Base-by-base conservation (phyloP, 768 basidiomycete genomes). In the Antrodiella citrinella region DNA sequence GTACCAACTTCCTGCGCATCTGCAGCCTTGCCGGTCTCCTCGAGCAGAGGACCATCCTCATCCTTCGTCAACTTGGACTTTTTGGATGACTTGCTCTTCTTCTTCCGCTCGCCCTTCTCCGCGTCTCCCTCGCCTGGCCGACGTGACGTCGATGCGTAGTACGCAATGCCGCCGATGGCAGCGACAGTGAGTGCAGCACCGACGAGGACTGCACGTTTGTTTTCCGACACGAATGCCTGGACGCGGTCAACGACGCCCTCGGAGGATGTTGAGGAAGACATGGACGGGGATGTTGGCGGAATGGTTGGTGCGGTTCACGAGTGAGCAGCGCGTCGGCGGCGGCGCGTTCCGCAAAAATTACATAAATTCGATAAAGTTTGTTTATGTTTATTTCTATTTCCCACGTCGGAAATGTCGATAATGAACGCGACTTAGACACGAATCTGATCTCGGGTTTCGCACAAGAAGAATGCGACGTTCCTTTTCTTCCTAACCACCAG, bases 131-230 rank as follows among this genome's bases (percentile, higher is more conserved):
- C 62, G 56, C 59, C 60, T 13, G 62, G 55, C 45, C 49, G 35
- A 64, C 66, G 69, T 20, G 83, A 79, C 45, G 79, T 72, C 13
- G 82, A 78, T 35, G 78, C 80, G 68, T 85, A 86, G 65, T 90
- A 92, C 24, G 82, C 87, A 30, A 78, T 82, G 23, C 84, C 86
- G 43, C 84, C 83, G 23, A 80, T 80, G 39, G 84, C 87, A 56
- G 84, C 67, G 30, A 78, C 74, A 15, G 82, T 86, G 0, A 82
- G 84, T 0, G 84, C 86, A 2, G 86, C 74, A 3, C 86, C 80
- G 56, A 92, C 69, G 39, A 88, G 62, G 19, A 91, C 65, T n/a
- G 77, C 80, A 51, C 81, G 80, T 71, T 81, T 89, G 71, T 95
- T 80, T 58, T 92, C 88, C 0, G 78, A 72, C 55, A 91, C 74